Evolutionary conservation across 768 basidiomycete genomes (phyloP), one percentile per base, ranked within the genome.

Genomic region (Kondoa malvinella): DNA sequence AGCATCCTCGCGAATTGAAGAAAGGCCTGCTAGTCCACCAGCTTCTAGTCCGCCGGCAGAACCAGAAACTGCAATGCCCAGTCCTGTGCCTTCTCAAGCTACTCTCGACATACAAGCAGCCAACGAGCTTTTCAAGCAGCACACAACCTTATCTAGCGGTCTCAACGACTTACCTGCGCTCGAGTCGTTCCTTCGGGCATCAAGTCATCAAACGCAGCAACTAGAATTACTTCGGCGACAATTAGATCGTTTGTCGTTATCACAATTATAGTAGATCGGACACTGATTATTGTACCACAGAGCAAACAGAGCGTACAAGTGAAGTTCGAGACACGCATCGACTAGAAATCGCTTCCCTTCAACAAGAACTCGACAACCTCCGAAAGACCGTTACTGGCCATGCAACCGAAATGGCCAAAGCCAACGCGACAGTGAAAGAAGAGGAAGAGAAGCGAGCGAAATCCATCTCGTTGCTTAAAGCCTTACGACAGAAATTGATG

Each of bases 381-480:
- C 83, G 82, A 69, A 82, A 81, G 34, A 80, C 81, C 16, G 73
- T 78, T 2, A 76, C 80, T 1, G 83, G 81, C 66, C 83, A 81
- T 56, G 81, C 82, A 65, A 77, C 78, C 0, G 85, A 87, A 56
- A 77, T 86, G 0, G 81, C 82, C 1, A 71, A 71, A 57, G 70
- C 69, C 1, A 58, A 69, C 1, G 81, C 80, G 21, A 78, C 91
- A n/a, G 86, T 85, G 3, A 95, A 89, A 76, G 92, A 96, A 69
- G 95, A 97, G 75, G 95, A 97, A 76, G 95, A 99, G 78, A 97
- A 99, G 78, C 85, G 94, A 15, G 84, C 85, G 25, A 99, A 97
- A 74, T 92, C 92, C 0, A 87, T 97, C 71, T 87, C 85, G 64
- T 78, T 96, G 30, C 80, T 99, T 67, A 96, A 96, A 78, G 91